Evolutionary conservation across 352 stramenopile genomes (phyloP), one percentile per base, ranked within the genome.

Genomic region (Phytophthora pini): DNA sequence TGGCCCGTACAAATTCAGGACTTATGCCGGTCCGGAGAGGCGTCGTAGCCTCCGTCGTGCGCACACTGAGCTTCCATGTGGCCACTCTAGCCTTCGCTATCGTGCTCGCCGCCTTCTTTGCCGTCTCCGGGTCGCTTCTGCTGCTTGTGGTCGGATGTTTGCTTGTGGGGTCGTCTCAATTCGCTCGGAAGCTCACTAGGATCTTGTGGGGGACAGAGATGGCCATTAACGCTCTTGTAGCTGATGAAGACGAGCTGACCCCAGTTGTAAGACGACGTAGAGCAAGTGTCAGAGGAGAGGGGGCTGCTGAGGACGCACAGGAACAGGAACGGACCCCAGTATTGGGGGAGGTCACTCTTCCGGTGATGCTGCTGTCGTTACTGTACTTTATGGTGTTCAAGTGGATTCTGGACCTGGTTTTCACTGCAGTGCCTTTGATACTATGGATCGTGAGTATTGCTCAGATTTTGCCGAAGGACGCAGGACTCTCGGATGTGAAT

Each of bases 311-410:
- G 12, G 13, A 43, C 24, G 49, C 22, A n/a, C 9, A 27, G 50
- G 27, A 34, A 27, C 17, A 41, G 12, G 8, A 56, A 36, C 7
- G 36, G 15, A 9, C 46, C 3, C 24, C 63, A 24, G 15, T 55
- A 26, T 34, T 54, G 43, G 65, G 52, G 11, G 80, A 89, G 50
- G 77, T 92, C 40, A 92, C 83, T 26, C 13, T 68, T 17, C 69
- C 77, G 0, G 83, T 88, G 36, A 90, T 92, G 83, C 27, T 84
- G 50, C 65, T 85, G 53, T 92, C 83, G 40, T 43, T 88, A 24
- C 43, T 90, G 13, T 92, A 92, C 59, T 92, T 92, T 26, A 34
- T 92, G 55, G 57, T 89, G 44, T 89, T 92, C 72, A 87, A 87
- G 51, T 81, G 76, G 61, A 32, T 88, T 12, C 69, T 92, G 47